Evolutionary conservation across 2,329 filamentous ascomycete genomes (phyloP).

Genomic region (Pseudogymnoascus verrucosus): DNA sequence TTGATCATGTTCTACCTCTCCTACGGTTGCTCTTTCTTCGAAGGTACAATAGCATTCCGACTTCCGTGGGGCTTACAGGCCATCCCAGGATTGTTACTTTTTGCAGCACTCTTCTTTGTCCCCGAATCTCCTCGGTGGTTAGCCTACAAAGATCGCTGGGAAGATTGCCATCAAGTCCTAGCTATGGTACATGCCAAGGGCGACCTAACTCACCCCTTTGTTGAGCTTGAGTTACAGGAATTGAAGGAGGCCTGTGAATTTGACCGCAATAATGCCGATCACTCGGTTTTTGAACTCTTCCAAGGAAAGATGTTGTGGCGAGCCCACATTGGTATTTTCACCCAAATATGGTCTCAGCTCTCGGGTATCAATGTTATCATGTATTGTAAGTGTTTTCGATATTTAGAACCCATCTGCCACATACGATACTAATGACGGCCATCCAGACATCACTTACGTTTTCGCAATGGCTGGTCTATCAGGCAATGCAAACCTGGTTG

Average conservation of each 20-base stretch:
- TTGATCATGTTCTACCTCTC: constrained; percentile 64
- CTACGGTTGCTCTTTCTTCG: constrained; percentile 39
- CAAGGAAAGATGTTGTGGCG: constrained; percentile 65
- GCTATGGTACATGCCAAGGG: constrained; percentile 58
- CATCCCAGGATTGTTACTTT: constrained; percentile 43
- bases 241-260: constrained; percentile 68
- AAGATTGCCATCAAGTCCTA: constrained; percentile 51
- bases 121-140: constrained; percentile 34
- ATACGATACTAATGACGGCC: background rate
- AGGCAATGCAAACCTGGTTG: constrained; percentile 26
- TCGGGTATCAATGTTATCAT: constrained; percentile 71
- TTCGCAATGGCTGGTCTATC: constrained; percentile 28
- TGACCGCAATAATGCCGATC: constrained; percentile 61
- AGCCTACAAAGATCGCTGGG: constrained; percentile 24
- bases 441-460: constrained; percentile 26
- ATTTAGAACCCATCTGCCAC: background rate
- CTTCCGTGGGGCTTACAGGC: constrained; percentile 56
- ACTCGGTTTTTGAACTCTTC: constrained; percentile 65
- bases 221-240: constrained; percentile 59
- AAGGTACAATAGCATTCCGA: constrained; percentile 46
- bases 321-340: constrained; percentile 62
- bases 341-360: constrained; percentile 68
- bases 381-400: constrained; percentile 42
- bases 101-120: constrained; percentile 32
- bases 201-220: constrained; percentile 55